These are phyloP conservation scores for Candida parachauliodes DNA, from an alignment of 805 yeast species.

Conservation along the genomic window DNA sequence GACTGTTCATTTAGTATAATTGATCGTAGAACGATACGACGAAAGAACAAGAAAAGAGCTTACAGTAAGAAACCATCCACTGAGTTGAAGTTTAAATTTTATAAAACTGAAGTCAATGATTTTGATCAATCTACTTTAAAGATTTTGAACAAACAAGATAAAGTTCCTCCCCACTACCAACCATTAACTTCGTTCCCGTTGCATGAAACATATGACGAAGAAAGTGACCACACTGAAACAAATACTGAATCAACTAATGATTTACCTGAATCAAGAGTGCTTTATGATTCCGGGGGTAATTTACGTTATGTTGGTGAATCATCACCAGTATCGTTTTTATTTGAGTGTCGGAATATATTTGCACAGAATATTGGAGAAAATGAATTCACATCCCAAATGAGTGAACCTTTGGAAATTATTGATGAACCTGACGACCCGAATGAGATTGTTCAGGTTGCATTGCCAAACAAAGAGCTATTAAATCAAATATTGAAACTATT, in stretches of 20 bases:
- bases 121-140: conserved; percentile 7
- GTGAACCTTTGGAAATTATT: conserved; percentile 27
- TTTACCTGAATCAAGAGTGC: background rate
- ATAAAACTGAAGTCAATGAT: background rate
- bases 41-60: conserved; percentile 9
- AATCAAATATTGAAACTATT: conserved; percentile 1
- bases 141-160: conserved; percentile 1
- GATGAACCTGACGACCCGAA: conserved; percentile 27
- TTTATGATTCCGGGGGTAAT: conserved; percentile 19
- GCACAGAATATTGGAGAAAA: conserved; percentile 21
- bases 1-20: conserved; percentile 26
- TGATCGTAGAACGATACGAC: conserved; percentile 16
- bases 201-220: conserved; percentile 4
- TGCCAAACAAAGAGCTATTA: conserved; percentile 10
- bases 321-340: conserved; percentile 36
- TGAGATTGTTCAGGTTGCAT: conserved; percentile 7
- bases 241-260: conserved; percentile 1
- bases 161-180: conserved; percentile 6
- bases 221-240: conserved; percentile 1
- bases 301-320: conserved; percentile 40
- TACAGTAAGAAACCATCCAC: background rate
- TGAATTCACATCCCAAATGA: conserved; percentile 29
- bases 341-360: conserved; percentile 38
- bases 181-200: conserved; percentile 8
- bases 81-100: no score